These are phyloP conservation scores for Lithohypha guttulata DNA, from an alignment of 2,329 filamentous ascomycete species.

Conservation along the genomic window DNA sequence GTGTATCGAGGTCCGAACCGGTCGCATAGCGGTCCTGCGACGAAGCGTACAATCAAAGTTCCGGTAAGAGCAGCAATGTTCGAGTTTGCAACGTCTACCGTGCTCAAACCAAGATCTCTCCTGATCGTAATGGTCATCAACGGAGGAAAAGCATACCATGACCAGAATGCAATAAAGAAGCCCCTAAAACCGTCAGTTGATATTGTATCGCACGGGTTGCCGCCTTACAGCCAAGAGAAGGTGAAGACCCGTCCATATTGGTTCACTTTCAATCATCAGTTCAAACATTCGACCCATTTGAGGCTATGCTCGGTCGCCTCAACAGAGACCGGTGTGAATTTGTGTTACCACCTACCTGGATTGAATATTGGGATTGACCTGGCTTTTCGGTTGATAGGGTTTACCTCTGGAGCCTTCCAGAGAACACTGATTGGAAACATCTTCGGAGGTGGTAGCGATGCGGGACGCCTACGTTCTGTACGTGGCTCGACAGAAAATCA, in stretches of 20 bases:
- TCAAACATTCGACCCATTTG: too few relatives aligned
- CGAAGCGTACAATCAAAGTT: constrained; percentile 63
- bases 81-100: constrained; percentile 69
- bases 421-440: constrained; percentile 7
- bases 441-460: too few relatives aligned
- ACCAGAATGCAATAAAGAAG: constrained; percentile 80
- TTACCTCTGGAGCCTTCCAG: constrained; percentile 57
- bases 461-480: too few relatives aligned
- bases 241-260: constrained; percentile 79
- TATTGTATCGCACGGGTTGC: too few relatives aligned
- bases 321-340: too few relatives aligned
- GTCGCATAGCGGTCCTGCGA: constrained; percentile 75
- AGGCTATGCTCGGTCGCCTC: too few relatives aligned
- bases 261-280: too few relatives aligned
- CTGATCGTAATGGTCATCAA: constrained; percentile 61
- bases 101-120: constrained; percentile 60
- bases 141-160: constrained; percentile 39
- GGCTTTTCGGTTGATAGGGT: constrained; percentile 75
- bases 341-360: too few relatives aligned
- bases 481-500: too few relatives aligned
- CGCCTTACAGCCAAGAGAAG: constrained; percentile 80
- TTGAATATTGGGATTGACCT: constrained; percentile 70
- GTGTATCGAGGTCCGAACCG: constrained; percentile 68
- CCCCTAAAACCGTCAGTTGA: too few relatives aligned
- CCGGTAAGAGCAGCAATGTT: constrained; percentile 74